Evolutionary conservation across 73 alveolate species (phyloP).

Genomic region (Blepharisma japonicum): DNA sequence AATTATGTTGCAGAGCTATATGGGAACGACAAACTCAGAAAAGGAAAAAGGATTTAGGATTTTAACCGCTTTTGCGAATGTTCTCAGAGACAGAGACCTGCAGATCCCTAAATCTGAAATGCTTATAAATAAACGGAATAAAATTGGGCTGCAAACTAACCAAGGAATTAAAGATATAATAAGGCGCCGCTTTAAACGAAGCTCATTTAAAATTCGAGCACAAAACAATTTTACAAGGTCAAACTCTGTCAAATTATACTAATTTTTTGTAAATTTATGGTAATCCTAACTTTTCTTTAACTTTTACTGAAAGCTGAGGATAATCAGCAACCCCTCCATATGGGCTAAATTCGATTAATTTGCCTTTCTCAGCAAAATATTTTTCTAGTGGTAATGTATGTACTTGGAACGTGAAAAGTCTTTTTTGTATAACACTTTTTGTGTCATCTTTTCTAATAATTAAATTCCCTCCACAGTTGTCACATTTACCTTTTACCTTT

Average conservation of each 20-base stretch:
- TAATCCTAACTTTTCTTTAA: slow-evolving; percentile 10
- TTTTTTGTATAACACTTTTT: neutral
- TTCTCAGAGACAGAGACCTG: neutral
- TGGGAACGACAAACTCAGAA: neutral
- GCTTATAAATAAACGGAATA: too few relatives aligned
- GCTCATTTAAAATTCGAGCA: too few relatives aligned
- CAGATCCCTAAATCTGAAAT: too few relatives aligned
- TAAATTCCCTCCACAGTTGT: slow-evolving; percentile 25
- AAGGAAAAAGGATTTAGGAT: neutral
- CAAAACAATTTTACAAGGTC: too few relatives aligned
- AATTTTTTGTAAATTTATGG: too few relatives aligned
- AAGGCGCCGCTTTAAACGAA: too few relatives aligned
- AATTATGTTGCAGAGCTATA: slow-evolving; percentile 7
- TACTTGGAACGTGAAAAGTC: neutral
- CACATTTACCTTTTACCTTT: slow-evolving; percentile 19
- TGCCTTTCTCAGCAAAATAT: neutral
- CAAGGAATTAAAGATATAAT: too few relatives aligned
- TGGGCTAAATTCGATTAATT: neutral
- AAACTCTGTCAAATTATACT: too few relatives aligned
- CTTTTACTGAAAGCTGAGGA: slow-evolving; percentile 16
- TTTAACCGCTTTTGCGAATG: slow-evolving; percentile 17
- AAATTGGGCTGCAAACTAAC: too few relatives aligned
- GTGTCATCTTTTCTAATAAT: slow-evolving; percentile 21
- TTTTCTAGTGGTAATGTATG: slow-evolving; percentile 21
- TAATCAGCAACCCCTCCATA: slow-evolving; percentile 27